phyloP scores from a whole-genome alignment of 2,329 filamentous ascomycete genomes.

The Trichophyton simii region DNA sequence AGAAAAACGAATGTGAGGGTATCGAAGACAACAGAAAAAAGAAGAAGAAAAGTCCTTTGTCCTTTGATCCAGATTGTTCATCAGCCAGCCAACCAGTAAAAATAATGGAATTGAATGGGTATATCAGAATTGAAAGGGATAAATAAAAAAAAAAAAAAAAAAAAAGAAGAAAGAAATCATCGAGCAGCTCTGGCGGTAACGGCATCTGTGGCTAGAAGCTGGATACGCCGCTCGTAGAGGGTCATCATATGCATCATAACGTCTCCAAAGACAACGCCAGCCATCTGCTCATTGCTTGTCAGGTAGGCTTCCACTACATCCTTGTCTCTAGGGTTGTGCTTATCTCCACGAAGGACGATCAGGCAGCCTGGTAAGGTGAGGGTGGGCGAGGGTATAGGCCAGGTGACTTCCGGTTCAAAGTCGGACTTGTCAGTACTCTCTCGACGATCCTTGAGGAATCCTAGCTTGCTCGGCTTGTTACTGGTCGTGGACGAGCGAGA shows the following conservation, averaged over 20 bases:
- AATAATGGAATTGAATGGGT: neutral
- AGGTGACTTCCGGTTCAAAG: constrained; percentile 26
- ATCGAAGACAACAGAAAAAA: too few relatives aligned
- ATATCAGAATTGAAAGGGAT: neutral
- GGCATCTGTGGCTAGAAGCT: constrained; percentile 56
- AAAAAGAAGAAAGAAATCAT: neutral
- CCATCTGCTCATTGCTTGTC: constrained; percentile 54
- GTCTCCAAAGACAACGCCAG: constrained; percentile 66
- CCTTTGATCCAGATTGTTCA: neutral
- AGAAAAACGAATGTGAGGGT: too few relatives aligned
- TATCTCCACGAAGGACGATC: constrained; percentile 47
- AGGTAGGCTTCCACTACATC: constrained; percentile 54
- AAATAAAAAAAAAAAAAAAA: neutral
- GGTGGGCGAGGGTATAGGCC: constrained; percentile 53
- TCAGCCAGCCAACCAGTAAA: neutral
- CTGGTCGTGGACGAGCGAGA: constrained; percentile 11
- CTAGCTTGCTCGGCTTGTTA: constrained; percentile 6
- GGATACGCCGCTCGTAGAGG: constrained; percentile 59
- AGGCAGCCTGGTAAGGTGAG: constrained; percentile 59
- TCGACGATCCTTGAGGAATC: constrained; percentile 7
- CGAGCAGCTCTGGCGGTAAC: constrained; percentile 38
- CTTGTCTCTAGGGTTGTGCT: constrained; percentile 35
- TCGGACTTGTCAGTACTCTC: neutral
- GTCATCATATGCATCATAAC: constrained; percentile 69
- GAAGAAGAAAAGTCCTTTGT: too few relatives aligned